A percentile compares a stretch with the other conserved stretches of the same genome.
These are phyloP conservation scores for Trichosporon coremiiforme DNA, from an alignment of 1,284 basidiomycete genomes.

Conservation along the genomic window DNA sequence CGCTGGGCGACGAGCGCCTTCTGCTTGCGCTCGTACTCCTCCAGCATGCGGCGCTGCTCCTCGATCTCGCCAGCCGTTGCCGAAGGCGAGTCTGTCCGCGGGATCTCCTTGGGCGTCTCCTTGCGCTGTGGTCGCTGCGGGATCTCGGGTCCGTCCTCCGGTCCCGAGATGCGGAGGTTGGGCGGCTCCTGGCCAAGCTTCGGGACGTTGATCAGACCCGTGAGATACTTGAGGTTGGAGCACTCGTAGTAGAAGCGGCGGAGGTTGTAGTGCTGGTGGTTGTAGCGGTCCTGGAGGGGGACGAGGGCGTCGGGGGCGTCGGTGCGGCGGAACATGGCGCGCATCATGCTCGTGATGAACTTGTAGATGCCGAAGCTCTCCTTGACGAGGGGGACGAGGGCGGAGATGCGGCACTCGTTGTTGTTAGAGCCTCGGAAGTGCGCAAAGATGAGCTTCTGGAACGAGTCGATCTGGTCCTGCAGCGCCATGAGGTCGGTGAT, in stretches of 20 bases:
- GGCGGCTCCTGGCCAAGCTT: slow-evolving; percentile 96
- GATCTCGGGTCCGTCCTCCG: slow-evolving; percentile 70
- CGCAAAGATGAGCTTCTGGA: slow-evolving; percentile 92
- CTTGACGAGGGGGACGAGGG: slow-evolving; percentile 90
- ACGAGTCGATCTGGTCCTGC: slow-evolving; percentile 95
- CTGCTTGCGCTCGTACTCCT: slow-evolving; percentile 96
- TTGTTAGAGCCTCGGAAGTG: slow-evolving; percentile 86
- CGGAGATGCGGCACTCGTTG: slow-evolving; percentile 92
- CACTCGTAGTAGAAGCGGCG: slow-evolving; percentile 98
- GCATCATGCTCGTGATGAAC: slow-evolving; percentile 95
- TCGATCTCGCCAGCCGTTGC: slow-evolving; percentile 77
- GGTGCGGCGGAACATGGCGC: slow-evolving; percentile 90
- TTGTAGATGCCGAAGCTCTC: slow-evolving; percentile 97
- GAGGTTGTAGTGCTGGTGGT: slow-evolving; percentile 82
- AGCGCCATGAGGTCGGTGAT: slow-evolving; percentile 93
- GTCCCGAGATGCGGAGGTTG: slow-evolving; percentile 68
- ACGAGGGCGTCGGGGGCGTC: slow-evolving; percentile 82
- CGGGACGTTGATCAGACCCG: slow-evolving; percentile 92
- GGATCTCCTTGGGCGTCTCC: slow-evolving; percentile 65
- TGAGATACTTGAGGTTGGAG: slow-evolving; percentile 93
- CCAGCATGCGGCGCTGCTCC: slow-evolving; percentile 92
- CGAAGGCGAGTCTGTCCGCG: slow-evolving; percentile 63
- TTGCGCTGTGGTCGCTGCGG: slow-evolving; percentile 73
- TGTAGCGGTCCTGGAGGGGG: slow-evolving; percentile 80
- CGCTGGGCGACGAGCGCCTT: slow-evolving; percentile 74